Evolutionary conservation across 352 stramenopile genomes (phyloP).

Genomic region (Phytophthora fragariaefolia): DNA sequence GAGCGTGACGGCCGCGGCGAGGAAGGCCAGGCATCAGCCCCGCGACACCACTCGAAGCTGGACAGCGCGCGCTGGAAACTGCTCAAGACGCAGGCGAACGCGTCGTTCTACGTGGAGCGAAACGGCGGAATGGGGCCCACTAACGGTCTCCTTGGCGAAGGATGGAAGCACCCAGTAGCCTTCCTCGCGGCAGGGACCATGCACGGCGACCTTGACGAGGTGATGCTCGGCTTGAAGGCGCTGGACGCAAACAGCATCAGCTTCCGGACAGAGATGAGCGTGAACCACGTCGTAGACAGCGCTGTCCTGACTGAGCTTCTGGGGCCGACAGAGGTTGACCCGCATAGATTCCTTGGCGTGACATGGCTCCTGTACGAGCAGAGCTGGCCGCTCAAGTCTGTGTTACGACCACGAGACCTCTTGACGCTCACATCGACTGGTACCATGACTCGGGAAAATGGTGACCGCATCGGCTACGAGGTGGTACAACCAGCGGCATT

Average conservation of each 20-base stretch:
- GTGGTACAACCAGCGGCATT: constrained; percentile 50
- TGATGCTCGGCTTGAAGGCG: constrained; percentile 35
- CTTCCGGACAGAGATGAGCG: constrained; percentile 27
- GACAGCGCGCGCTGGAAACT: constrained; percentile 37
- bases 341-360: constrained; percentile 43
- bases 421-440: constrained; percentile 40
- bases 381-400: constrained; percentile 25
- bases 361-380: constrained; percentile 42
- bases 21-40: constrained; percentile 5
- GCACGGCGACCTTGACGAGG: constrained; percentile 29
- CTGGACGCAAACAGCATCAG: constrained; percentile 21
- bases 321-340: constrained; percentile 35
- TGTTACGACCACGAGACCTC: constrained; percentile 44
- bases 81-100: constrained; percentile 25
- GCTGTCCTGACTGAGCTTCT: constrained; percentile 35
- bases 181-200: constrained; percentile 30
- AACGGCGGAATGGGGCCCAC: not conserved
- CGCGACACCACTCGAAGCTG: constrained; percentile 24
- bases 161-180: constrained; percentile 27
- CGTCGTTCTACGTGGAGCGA: constrained; percentile 32
- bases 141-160: constrained; percentile 6
- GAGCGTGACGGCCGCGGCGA: constrained; percentile 23
- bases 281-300: constrained; percentile 12
- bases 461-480: constrained; percentile 55
- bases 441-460: constrained; percentile 32